Evolutionary conservation across 192 early-diverging fungal genomes (phyloP).

Genomic region (Gryganskiella cystojenkinii): DNA sequence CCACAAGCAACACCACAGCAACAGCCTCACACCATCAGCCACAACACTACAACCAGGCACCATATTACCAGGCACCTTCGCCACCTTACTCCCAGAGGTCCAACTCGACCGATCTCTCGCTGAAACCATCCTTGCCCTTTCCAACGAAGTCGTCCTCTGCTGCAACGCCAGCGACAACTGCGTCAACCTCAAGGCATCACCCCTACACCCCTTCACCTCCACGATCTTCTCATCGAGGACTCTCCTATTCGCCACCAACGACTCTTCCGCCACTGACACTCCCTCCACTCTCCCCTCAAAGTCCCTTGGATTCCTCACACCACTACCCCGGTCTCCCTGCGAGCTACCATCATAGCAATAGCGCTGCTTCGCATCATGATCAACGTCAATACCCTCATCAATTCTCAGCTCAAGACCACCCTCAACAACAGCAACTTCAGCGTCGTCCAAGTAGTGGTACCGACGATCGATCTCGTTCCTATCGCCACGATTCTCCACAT

Average conservation of each 20-base stretch:
- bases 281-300: slow-evolving; percentile 34
- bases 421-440: too few species aligned
- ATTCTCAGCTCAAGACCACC: too few species aligned
- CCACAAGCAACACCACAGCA: slow-evolving; percentile 16
- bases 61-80: slow-evolving; percentile 37
- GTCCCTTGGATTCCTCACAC: slow-evolving; percentile 19
- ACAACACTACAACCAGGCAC: slow-evolving; percentile 9
- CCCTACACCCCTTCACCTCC: slow-evolving; percentile 23
- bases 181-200: slow-evolving; percentile 7
- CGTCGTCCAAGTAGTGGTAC: too few species aligned
- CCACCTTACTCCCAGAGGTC: slow-evolving; percentile 40
- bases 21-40: slow-evolving; percentile 1
- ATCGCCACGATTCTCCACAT: neutral
- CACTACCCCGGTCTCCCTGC: neutral
- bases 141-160: slow-evolving; percentile 6
- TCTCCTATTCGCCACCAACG: slow-evolving; percentile 36
- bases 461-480: too few species aligned
- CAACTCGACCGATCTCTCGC: slow-evolving; percentile 21
- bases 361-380: slow-evolving; percentile 2
- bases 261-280: slow-evolving; percentile 26
- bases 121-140: slow-evolving; percentile 32
- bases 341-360: slow-evolving; percentile 12
- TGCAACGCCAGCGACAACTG: neutral
- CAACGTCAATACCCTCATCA: too few species aligned
- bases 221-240: slow-evolving; percentile 24